phyloP scores from a whole-genome alignment of 2,329 filamentous ascomycete genomes.

The Pseudocercospora fijiensis region DNA sequence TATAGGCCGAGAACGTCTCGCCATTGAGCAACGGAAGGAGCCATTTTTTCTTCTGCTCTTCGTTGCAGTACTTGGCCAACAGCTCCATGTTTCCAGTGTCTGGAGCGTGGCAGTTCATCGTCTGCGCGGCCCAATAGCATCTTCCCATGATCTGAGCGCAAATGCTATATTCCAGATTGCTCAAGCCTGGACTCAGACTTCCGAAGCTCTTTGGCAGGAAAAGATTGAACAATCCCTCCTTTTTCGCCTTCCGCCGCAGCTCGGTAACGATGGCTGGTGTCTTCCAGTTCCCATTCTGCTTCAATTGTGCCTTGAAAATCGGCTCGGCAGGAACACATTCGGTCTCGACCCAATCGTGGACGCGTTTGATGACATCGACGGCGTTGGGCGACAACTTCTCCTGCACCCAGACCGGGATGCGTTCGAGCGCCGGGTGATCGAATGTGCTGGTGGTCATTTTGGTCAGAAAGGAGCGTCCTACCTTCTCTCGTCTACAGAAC shows the following conservation, averaged over 20 bases:
- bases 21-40: constrained; percentile 49
- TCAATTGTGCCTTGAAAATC: constrained; percentile 28
- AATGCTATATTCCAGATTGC: constrained; percentile 49
- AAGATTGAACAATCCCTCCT: constrained; percentile 28
- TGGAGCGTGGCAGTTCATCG: constrained; percentile 42
- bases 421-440: constrained; percentile 25
- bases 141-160: constrained; percentile 50
- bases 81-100: constrained; percentile 53
- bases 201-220: constrained; percentile 32
- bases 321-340: constrained; percentile 30
- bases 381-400: constrained; percentile 30
- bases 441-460: constrained; percentile 6
- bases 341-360: constrained; percentile 29
- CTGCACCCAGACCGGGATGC: constrained; percentile 27
- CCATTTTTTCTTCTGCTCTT: constrained; percentile 51
- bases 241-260: constrained; percentile 25
- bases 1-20: constrained; percentile 49
- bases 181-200: constrained; percentile 45
- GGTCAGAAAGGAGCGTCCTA: not conserved
- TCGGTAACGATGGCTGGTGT: constrained; percentile 25
- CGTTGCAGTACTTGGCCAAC: constrained; percentile 51
- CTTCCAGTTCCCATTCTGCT: constrained; percentile 28
- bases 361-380: constrained; percentile 25
- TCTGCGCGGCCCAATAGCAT: constrained; percentile 48
- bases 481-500: not conserved